A percentile compares a stretch with the other conserved stretches of the same genome.
phyloP scores from a whole-genome alignment of 768 basidiomycete species.

The Megacollybia marginata region DNA sequence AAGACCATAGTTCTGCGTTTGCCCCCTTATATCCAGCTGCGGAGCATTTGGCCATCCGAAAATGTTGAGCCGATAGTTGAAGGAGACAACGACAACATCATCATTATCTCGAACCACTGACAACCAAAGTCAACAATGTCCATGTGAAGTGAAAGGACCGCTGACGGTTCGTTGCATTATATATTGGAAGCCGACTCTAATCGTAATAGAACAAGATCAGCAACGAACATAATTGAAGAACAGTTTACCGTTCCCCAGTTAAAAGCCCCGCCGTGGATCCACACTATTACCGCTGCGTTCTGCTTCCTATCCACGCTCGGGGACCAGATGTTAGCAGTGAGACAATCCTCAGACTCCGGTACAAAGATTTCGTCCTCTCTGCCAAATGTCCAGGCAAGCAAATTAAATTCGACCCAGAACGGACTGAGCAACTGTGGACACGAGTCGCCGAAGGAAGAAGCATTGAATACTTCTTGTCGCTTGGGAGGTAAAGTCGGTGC shows the following conservation, averaged over 20 bases:
- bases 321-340: constrained; percentile 32
- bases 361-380: constrained; percentile 8
- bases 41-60: constrained; percentile 33
- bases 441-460: background rate
- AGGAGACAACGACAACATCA: constrained; percentile 26
- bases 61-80: constrained; percentile 32
- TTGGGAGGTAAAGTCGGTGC: background rate
- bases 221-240: background rate
- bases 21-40: constrained; percentile 17
- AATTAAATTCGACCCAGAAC: background rate
- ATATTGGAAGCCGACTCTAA: background rate
- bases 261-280: constrained; percentile 11
- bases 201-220: background rate
- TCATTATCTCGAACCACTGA: constrained; percentile 20
- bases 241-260: background rate
- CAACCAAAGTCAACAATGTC: constrained; percentile 16
- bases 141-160: background rate
- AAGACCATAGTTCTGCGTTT: constrained; percentile 30
- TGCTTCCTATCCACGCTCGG: constrained; percentile 24
- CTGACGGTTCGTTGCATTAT: background rate
- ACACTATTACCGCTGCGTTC: constrained; percentile 22
- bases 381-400: background rate
- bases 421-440: background rate
- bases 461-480: background rate
- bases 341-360: constrained; percentile 27